Evolutionary conservation across 768 basidiomycete genomes (phyloP).

Genomic region (Leccinum subtestaceum): DNA sequence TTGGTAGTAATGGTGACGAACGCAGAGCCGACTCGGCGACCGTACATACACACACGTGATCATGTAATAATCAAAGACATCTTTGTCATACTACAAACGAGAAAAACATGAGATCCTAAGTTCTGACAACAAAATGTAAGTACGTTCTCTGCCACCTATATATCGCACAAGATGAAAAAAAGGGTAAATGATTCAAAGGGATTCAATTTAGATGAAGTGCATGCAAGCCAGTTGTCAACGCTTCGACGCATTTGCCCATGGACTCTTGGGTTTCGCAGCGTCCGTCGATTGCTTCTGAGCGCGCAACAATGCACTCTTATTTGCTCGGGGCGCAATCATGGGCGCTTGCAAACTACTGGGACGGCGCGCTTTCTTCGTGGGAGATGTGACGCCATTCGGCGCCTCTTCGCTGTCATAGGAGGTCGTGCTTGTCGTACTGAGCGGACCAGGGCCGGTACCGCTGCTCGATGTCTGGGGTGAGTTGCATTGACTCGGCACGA

Average conservation of each 20-base stretch:
- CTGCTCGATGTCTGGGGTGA: conserved; percentile 28
- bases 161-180: conserved; percentile 15
- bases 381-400: conserved; percentile 14
- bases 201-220: background rate
- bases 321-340: conserved; percentile 63
- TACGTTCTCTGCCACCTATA: conserved; percentile 15
- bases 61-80: background rate
- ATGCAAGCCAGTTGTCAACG: conserved; percentile 14
- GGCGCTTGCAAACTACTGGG: conserved; percentile 59
- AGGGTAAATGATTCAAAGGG: conserved; percentile 12
- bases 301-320: conserved; percentile 70
- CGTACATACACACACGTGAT: conserved; percentile 13
- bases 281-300: conserved; percentile 57
- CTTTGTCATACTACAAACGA: background rate
- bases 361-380: conserved; percentile 41
- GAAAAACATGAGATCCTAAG: too few relatives aligned
- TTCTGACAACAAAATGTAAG: background rate
- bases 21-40: background rate
- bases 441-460: conserved; percentile 24
- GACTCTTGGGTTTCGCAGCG: conserved; percentile 32
- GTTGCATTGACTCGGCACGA: conserved; percentile 20
- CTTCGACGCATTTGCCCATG: conserved; percentile 31
- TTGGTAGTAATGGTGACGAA: background rate
- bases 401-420: conserved; percentile 25
- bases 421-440: conserved; percentile 27